Percentiles rank a stretch among this genome's conserved stretches.
phyloP scores from a whole-genome alignment of 768 basidiomycete genomes.

The Clathrus columnatus region DNA sequence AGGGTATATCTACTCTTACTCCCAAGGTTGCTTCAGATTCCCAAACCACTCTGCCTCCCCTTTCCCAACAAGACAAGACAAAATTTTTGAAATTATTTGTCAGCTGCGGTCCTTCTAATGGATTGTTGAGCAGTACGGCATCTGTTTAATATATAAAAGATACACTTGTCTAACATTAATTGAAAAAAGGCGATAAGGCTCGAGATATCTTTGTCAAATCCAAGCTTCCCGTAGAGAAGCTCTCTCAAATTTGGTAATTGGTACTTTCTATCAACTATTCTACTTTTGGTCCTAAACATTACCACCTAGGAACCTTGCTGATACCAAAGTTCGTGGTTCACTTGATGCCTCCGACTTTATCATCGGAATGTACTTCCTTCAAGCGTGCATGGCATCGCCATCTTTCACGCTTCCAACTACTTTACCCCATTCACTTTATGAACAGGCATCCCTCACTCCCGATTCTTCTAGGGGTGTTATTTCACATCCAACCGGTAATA shows the following conservation, averaged over 20 bases:
- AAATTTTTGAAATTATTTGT: constrained; percentile 80
- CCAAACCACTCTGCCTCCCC: constrained; percentile 43
- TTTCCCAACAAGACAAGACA: constrained; percentile 71
- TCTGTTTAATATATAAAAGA: neutral
- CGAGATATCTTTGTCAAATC: constrained; percentile 88
- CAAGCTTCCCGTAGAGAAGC: constrained; percentile 73
- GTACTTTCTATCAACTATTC: neutral
- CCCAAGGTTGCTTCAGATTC: constrained; percentile 38
- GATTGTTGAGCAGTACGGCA: constrained; percentile 71
- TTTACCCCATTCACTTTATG: constrained; percentile 79
- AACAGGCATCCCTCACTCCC: constrained; percentile 54
- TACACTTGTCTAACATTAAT: neutral
- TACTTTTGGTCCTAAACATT: neutral
- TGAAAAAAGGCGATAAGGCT: constrained; percentile 89
- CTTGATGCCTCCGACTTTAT: constrained; percentile 90
- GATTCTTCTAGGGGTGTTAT: constrained; percentile 22
- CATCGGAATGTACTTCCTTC: constrained; percentile 94
- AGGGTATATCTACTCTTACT: constrained; percentile 45
- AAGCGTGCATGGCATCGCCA: constrained; percentile 78
- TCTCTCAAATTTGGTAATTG: constrained; percentile 86
- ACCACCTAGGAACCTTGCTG: constrained; percentile 73
- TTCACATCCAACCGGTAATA: constrained; percentile 52
- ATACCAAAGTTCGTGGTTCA: constrained; percentile 83
- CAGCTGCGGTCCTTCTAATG: constrained; percentile 60
- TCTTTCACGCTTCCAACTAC: constrained; percentile 60